Conservation (phyloP, 2,329 filamentous ascomycete species). For the Diaporthe nobilis region DNA sequence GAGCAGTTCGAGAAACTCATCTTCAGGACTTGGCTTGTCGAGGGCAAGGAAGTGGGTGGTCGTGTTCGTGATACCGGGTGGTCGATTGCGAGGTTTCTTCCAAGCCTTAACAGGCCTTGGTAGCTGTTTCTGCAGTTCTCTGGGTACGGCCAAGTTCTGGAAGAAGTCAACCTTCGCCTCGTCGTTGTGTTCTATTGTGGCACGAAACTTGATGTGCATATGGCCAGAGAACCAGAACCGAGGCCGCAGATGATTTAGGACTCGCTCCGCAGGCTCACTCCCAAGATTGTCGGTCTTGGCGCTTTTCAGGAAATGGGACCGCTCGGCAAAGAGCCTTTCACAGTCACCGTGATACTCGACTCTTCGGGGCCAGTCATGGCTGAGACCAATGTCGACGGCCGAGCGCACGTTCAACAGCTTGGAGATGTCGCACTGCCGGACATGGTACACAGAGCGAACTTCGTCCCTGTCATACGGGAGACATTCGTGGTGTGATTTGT, state of each 20-base stretch:
- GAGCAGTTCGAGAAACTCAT: constrained; percentile 19
- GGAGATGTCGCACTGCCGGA: constrained; percentile 16
- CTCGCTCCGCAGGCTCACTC: constrained; percentile 14
- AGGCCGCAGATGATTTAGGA: constrained; percentile 14
- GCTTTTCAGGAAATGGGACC: constrained; percentile 16
- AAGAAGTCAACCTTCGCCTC: constrained; percentile 1
- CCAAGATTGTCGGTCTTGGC: constrained; percentile 5
- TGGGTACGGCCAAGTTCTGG: not conserved
- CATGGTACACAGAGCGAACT: constrained; percentile 16
- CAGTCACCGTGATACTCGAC: constrained; percentile 14
- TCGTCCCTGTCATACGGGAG: constrained; percentile 24
- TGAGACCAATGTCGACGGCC: constrained; percentile 20
- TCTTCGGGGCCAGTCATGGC: constrained; percentile 27
- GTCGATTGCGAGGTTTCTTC: constrained; percentile 5
- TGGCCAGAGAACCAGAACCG: constrained; percentile 19
- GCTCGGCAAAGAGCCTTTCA: not conserved
- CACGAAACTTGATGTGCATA: constrained; percentile 10
- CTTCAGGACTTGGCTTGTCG: constrained; percentile 3
- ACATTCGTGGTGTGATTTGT: constrained; percentile 13
- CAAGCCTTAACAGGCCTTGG: not conserved
- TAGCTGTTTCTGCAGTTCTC: constrained; percentile 5
- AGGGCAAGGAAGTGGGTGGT: constrained; percentile 21
- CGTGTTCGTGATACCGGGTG: not conserved
- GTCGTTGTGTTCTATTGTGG: not conserved
- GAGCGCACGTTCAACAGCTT: constrained; percentile 17